A percentile compares a stretch with the other conserved stretches of the same genome.
phyloP scores from a whole-genome alignment of 2,329 filamentous ascomycete species.

The Fusarium protoensiforme region DNA sequence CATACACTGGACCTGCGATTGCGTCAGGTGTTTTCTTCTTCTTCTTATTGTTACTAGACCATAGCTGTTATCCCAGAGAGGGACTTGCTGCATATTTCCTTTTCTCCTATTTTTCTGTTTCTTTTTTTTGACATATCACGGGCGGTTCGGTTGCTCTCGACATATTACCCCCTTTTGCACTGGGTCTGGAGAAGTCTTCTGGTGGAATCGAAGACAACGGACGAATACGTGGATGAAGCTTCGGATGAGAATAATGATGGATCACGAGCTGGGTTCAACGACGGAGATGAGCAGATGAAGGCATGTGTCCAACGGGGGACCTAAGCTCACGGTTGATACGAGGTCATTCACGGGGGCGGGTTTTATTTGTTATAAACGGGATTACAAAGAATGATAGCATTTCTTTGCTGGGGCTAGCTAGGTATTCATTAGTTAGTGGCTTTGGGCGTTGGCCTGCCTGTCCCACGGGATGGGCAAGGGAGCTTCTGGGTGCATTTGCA shows the following conservation, averaged over 20 bases:
- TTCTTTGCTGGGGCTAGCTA: slow-evolving; percentile 16
- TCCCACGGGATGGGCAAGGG: neutral
- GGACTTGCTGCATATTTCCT: slow-evolving; percentile 6
- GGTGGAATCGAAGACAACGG: slow-evolving; percentile 9
- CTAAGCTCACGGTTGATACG: neutral
- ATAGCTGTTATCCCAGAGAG: slow-evolving; percentile 19
- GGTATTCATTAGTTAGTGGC: neutral
- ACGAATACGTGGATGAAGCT: slow-evolving; percentile 15
- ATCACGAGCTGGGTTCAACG: slow-evolving; percentile 17
- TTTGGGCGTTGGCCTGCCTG: slow-evolving; percentile 2
- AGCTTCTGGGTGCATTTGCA: slow-evolving; percentile 36
- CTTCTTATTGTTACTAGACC: slow-evolving; percentile 37
- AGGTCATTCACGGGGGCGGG: slow-evolving; percentile 9
- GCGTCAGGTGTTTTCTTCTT: slow-evolving; percentile 26
- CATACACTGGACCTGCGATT: slow-evolving; percentile 13
- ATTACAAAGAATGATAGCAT: slow-evolving; percentile 28
- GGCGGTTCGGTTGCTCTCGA: slow-evolving; percentile 34
- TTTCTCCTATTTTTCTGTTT: slow-evolving; percentile 2
- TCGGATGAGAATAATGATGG: slow-evolving; percentile 33
- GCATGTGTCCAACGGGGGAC: slow-evolving; percentile 7
- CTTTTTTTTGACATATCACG: slow-evolving; percentile 23
- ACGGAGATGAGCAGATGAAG: slow-evolving; percentile 29
- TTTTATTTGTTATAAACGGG: slow-evolving; percentile 15
- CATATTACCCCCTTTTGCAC: slow-evolving; percentile 13
- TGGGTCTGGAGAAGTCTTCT: slow-evolving; percentile 12